Evolutionary conservation across 2,329 filamentous ascomycete genomes (phyloP), one percentile per base, ranked within the genome.

Genomic region (Diaporthe helianthi): DNA sequence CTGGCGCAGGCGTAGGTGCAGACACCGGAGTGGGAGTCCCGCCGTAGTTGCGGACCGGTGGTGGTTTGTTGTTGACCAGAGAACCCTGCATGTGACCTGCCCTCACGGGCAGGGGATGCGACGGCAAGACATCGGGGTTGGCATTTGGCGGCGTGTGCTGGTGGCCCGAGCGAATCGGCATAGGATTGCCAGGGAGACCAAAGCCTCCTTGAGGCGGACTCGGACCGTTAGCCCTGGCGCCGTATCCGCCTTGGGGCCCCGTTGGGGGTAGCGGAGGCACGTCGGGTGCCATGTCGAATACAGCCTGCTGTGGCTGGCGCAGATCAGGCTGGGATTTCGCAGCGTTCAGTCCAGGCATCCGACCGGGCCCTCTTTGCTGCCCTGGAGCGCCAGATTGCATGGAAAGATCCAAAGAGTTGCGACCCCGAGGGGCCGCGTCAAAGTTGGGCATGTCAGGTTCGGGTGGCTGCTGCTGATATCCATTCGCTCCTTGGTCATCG

Each of bases 241-340:
- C 70, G 51, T 67, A 64, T 9, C 53, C 63, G 19, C 67, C 70
- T 38, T 69, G 69, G 6, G 47, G 60, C 26, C 63, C 67, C 65
- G 76, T 72, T 19, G 74, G 70, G 67, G 80, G 85, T 75, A 84
- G 80, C 49, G 80, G 82, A 13, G 89, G 89, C 36, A 90, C 79
- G 73, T 92, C 89, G 31, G 82, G 85, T 2, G 87, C 89, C 85
- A 94, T 91, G 75, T 93, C 92, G 73, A 93, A 93, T 1, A 92
- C 85, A 10, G 91, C 92, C 2, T 88, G 84, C 74, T 92, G 88
- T 4, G 86, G 85, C 73, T 89, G 85, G 44, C 87, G 84, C 69
- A 92, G 79, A 75, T 92, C 87, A 36, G 90, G 89, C 75, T 92
- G 90, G 13, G 90, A 92, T 72, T 89, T 89, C 19, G 89, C 87